Evolutionary conservation across 805 yeast species (phyloP).

Genomic region (Suhomyces canberraensis): DNA sequence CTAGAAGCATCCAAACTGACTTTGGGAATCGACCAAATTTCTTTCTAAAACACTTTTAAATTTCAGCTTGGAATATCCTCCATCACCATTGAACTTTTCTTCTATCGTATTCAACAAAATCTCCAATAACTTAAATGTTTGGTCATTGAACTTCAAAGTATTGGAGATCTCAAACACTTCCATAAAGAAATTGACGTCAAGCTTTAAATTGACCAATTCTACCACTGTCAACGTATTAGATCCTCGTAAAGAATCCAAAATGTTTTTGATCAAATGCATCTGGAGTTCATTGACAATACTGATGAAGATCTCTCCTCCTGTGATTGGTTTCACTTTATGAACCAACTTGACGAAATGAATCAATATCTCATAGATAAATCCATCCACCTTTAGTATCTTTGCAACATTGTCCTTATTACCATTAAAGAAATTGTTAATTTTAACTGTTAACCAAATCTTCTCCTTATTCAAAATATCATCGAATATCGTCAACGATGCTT

Average conservation of each 20-base stretch:
- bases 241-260: slow-evolving; percentile 29
- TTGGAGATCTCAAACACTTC: slow-evolving; percentile 37
- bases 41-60: slow-evolving; percentile 26
- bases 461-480: slow-evolving; percentile 40
- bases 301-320: slow-evolving; percentile 33
- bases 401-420: slow-evolving; percentile 5
- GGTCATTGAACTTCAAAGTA: slow-evolving; percentile 32
- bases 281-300: slow-evolving; percentile 38
- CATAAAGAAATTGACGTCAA: slow-evolving; percentile 37
- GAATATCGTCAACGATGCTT: slow-evolving; percentile 35
- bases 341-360: slow-evolving; percentile 41
- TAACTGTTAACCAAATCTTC: slow-evolving; percentile 29
- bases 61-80: slow-evolving; percentile 21
- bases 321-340: slow-evolving; percentile 39
- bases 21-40: slow-evolving; percentile 25
- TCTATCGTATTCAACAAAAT: slow-evolving; percentile 11
- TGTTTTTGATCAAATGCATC: slow-evolving; percentile 30
- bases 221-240: slow-evolving; percentile 12
- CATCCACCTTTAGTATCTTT: slow-evolving; percentile 26
- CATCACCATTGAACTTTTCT: slow-evolving; percentile 14
- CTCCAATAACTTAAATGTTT: slow-evolving; percentile 14
- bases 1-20: slow-evolving; percentile 34
- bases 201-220: slow-evolving; percentile 27
- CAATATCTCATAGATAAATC: slow-evolving; percentile 37
- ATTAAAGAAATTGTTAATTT: slow-evolving; percentile 25